Base-by-base conservation (phyloP, 768 basidiomycete genomes). In the Amanita rubescens region DNA sequence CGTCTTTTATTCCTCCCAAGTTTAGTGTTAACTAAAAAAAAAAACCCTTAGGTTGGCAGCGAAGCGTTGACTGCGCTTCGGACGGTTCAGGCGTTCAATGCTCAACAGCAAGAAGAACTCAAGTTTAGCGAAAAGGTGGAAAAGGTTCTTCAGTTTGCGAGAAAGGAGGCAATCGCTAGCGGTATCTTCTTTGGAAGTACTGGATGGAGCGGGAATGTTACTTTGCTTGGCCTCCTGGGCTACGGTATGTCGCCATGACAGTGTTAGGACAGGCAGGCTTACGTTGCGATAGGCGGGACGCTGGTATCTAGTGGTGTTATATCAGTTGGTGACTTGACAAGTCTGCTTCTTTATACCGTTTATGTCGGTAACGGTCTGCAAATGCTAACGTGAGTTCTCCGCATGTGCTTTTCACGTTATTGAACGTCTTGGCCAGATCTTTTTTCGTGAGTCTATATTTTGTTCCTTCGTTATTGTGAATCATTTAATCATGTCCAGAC, bases 181-280 rank as follows among this genome's bases (percentile, higher is more conserved):
- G 93, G 87, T 3, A 84, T 96, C 48, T 99, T 99, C 72, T 96
- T 89, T 66, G 95, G 94, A 15, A 82, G 84, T 50, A 91, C 87
- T 0, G 88, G 91, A 1, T 89, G 91, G 85, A 92, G 93, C 52
- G 94, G 95, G 10, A 98, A 98, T 63, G 75, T 95, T 49, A 94
- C 95, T 0, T 67, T 97, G 44, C 74, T 99, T 41, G 89, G 84
- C 45, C 70, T 99, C 24, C 74, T 99, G 30, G 92, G 93, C 41
- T 99, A 96, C 62, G 95, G 94, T 88, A 59, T 41, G 65, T 10
- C 27, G 30, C 32, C 17, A 20, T 25, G 11, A 8, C 34, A 8
- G n/a, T 5, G 20, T 5, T 6, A 17, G 33, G 17, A 3, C 19
- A 37, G 20, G 9, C n/a, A 32, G 12, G 17, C 17, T 41, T 12